phyloP scores from a whole-genome alignment of 148 eudicot species.

The Vaccinium myrtillus region DNA sequence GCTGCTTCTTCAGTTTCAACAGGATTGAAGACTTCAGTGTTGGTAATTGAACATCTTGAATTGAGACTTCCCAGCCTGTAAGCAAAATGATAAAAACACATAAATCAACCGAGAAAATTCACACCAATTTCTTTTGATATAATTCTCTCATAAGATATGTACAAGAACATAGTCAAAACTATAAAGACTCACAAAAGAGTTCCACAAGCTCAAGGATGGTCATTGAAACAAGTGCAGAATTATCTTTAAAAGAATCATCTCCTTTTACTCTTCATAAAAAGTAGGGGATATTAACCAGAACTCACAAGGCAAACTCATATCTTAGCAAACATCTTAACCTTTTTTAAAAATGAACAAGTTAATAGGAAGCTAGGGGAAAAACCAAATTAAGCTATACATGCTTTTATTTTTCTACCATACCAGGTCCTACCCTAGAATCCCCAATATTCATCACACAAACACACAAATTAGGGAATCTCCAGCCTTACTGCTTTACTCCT shows the following conservation, averaged over 20 bases:
- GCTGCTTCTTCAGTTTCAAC: conserved; percentile 48
- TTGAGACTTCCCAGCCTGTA: conserved; percentile 56
- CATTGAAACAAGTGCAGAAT: not conserved
- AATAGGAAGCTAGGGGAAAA: not conserved
- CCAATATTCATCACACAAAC: not conserved
- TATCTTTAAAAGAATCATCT: not conserved
- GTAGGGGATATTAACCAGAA: not conserved
- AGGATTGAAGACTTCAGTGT: conserved; percentile 48
- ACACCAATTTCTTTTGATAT: not conserved
- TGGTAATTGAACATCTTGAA: conserved; percentile 59
- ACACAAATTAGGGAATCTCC: not conserved
- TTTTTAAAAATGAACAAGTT: not conserved
- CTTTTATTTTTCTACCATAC: not conserved
- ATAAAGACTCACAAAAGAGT: not conserved
- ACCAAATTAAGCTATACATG: not conserved
- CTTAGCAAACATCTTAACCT: not conserved
- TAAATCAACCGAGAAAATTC: not conserved
- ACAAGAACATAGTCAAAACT: conserved; percentile 1
- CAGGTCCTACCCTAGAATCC: not conserved
- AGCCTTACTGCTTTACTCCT: not conserved
- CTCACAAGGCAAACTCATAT: not conserved
- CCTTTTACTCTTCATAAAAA: not conserved
- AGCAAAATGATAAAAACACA: conserved; percentile 8
- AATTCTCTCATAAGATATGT: not conserved
- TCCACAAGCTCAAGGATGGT: not conserved